These are phyloP conservation scores for Camellia oleifera DNA, from an alignment of 179 eudicot genomes.

Conservation along the genomic window DNA sequence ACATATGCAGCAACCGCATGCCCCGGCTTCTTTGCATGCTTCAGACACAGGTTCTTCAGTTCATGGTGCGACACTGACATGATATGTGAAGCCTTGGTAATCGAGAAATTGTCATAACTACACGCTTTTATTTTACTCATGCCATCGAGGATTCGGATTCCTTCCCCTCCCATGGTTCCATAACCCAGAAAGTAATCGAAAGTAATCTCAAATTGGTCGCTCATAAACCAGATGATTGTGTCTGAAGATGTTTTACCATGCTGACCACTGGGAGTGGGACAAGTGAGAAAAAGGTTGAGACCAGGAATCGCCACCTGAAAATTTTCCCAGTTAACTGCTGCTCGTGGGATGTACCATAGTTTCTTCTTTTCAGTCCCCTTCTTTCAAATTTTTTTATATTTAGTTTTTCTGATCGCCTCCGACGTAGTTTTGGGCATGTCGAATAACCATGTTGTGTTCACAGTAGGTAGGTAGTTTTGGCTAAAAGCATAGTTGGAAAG, in stretches of 20 bases:
- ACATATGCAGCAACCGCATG: conserved; percentile 34
- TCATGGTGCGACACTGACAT: conserved; percentile 49
- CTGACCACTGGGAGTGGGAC: not conserved
- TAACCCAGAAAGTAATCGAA: too few relatives aligned
- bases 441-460: not conserved
- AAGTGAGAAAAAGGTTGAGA: not conserved
- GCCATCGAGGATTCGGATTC: not conserved
- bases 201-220: not conserved
- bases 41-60: conserved; percentile 42
- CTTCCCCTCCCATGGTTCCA: not conserved
- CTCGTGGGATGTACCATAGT: conserved; percentile 12
- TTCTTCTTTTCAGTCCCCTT: not conserved
- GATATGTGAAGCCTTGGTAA: conserved; percentile 10
- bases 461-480: too few relatives aligned
- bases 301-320: not conserved
- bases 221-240: not conserved
- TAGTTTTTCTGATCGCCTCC: not conserved
- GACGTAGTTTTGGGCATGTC: not conserved
- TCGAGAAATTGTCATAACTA: not conserved
- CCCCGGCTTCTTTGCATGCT: conserved; percentile 30
- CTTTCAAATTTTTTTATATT: not conserved
- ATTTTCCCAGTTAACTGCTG: not conserved
- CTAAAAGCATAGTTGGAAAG: too few relatives aligned
- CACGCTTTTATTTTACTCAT: not conserved
- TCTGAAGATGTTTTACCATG: not conserved